A percentile compares a stretch with the other conserved stretches of the same genome.
Evolutionary conservation across 495 filamentous ascomycete species (phyloP).

Genomic region (Penicillium pulvis): DNA sequence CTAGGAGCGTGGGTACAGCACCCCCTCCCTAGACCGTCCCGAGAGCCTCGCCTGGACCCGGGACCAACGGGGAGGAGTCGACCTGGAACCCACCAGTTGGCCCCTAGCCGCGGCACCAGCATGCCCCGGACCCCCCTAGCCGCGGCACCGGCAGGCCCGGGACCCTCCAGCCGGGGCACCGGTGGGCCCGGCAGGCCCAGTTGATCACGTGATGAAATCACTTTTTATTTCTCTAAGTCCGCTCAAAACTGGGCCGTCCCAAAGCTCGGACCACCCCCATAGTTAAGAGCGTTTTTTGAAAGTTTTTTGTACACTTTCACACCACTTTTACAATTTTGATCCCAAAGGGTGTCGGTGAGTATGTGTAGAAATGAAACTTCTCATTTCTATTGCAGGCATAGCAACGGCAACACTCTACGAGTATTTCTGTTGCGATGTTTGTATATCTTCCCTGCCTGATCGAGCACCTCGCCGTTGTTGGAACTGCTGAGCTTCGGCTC

Average conservation of each 20-base stretch:
- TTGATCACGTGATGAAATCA: background rate
- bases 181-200: background rate
- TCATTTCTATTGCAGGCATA: background rate
- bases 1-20: too few relatives aligned
- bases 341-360: conserved; percentile 24
- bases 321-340: background rate
- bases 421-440: background rate
- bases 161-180: too few relatives aligned
- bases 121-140: too few relatives aligned
- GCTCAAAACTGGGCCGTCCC: background rate
- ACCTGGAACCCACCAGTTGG: too few relatives aligned
- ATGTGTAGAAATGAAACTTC: conserved; percentile 19
- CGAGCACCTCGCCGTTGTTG: conserved; percentile 7
- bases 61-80: too few relatives aligned
- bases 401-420: background rate
- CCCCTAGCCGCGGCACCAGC: too few relatives aligned
- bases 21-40: too few relatives aligned
- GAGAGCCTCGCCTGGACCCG: too few relatives aligned
- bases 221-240: conserved; percentile 6
- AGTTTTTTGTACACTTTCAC: conserved; percentile 9
- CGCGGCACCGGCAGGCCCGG: too few relatives aligned
- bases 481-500: background rate
- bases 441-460: conserved; percentile 11
- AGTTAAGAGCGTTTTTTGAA: conserved; percentile 11
- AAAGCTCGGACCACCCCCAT: conserved; percentile 18